These are phyloP conservation scores for Kondoa malvinella DNA, from an alignment of 768 basidiomycete genomes.

Conservation along the genomic window DNA sequence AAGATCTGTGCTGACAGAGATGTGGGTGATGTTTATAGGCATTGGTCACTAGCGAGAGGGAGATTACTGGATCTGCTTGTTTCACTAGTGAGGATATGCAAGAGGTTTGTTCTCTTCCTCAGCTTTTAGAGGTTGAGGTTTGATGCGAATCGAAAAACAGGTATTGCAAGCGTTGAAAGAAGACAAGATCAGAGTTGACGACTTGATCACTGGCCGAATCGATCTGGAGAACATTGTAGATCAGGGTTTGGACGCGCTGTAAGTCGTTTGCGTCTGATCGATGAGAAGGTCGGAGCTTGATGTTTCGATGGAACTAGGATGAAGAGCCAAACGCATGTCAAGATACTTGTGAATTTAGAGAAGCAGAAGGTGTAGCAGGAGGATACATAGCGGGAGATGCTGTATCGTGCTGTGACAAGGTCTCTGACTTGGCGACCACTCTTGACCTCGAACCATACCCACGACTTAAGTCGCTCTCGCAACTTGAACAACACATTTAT, in stretches of 20 bases:
- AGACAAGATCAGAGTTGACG: not conserved
- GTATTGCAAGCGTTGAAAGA: not conserved
- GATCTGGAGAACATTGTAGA: not conserved
- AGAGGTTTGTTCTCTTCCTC: too few relatives aligned
- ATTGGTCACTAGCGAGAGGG: too few relatives aligned
- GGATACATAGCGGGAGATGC: too few relatives aligned
- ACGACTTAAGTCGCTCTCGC: too few relatives aligned
- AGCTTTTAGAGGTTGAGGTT: not conserved
- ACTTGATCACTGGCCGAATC: not conserved
- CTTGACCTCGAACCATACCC: too few relatives aligned
- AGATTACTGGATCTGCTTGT: too few relatives aligned
- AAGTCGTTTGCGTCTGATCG: too few relatives aligned
- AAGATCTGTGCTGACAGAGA: too few relatives aligned
- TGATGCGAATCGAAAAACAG: not conserved
- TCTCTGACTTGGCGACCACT: not conserved
- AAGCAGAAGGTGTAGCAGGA: not conserved
- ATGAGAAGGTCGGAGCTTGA: not conserved
- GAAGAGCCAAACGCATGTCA: not conserved
- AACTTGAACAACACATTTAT: too few relatives aligned
- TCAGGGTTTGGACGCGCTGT: not conserved
- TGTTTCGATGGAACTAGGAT: not conserved
- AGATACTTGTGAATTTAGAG: not conserved
- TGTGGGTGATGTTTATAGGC: too few relatives aligned
- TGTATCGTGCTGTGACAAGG: not conserved
- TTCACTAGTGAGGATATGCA: too few relatives aligned